These are phyloP conservation scores for Oldenlandia corymbosa DNA, from an alignment of 257 asterid genomes.

Conservation along the genomic window DNA sequence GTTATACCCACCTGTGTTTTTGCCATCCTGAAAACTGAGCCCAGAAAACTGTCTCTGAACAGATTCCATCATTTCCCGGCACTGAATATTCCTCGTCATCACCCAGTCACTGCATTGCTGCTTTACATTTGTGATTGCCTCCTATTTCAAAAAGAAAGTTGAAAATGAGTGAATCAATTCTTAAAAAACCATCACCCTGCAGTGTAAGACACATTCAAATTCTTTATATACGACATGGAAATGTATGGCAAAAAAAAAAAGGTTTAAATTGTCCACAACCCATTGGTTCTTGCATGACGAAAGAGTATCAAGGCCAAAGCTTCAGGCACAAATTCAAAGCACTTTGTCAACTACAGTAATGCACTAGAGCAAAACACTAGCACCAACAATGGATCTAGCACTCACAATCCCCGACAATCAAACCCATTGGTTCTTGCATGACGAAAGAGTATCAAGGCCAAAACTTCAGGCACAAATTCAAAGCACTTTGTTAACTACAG, in stretches of 20 bases:
- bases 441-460: too few relatives aligned
- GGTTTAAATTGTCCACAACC: too few relatives aligned
- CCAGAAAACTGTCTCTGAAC: conserved; percentile 86
- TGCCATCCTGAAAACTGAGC: conserved; percentile 70
- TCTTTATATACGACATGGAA: neutral
- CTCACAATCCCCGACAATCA: too few relatives aligned
- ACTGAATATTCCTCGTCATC: conserved; percentile 87
- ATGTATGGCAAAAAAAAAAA: too few relatives aligned
- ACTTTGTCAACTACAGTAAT: too few relatives aligned
- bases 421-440: too few relatives aligned
- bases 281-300: too few relatives aligned
- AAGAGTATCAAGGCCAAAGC: neutral
- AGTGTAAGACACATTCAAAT: too few relatives aligned
- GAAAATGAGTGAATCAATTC: conserved; percentile 4
- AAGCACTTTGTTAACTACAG: too few relatives aligned
- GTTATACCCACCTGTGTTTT: conserved; percentile 42
- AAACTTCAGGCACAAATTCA: too few relatives aligned
- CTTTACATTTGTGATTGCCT: conserved; percentile 75
- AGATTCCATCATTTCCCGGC: conserved; percentile 90
- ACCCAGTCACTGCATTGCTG: conserved; percentile 93
- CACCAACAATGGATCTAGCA: too few relatives aligned
- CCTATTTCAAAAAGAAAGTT: conserved; percentile 43
- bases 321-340: neutral
- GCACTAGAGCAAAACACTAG: too few relatives aligned
- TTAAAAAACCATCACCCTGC: neutral